Evolutionary conservation across 2,329 filamentous ascomycete species (phyloP).

Genomic region (Clonostachys chloroleuca): DNA sequence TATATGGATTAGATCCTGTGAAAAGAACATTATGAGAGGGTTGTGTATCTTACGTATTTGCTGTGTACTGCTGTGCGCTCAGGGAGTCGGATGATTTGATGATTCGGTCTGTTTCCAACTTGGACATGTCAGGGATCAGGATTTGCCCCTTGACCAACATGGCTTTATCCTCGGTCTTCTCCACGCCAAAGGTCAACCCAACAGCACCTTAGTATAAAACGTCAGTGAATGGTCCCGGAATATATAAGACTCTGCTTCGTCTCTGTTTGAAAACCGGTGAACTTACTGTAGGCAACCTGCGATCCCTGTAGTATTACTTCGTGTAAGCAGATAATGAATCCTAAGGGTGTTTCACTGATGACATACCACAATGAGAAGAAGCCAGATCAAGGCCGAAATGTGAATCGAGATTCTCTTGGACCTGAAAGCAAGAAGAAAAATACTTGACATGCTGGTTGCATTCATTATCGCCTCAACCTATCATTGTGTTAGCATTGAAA

Average conservation of each 20-base stretch:
- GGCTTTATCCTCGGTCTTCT: neutral
- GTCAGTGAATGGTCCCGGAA: no score
- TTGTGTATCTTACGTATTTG: slow-evolving; percentile 23
- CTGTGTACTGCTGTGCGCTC: slow-evolving; percentile 32
- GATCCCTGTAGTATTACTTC: neutral
- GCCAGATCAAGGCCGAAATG: slow-evolving; percentile 16
- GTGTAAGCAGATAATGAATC: neutral
- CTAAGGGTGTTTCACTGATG: no score
- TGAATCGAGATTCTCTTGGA: slow-evolving; percentile 17
- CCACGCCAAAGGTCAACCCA: no score
- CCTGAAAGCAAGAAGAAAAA: slow-evolving; percentile 17
- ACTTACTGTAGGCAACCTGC: neutral
- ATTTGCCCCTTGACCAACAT: slow-evolving; percentile 20
- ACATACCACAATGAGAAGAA: slow-evolving; percentile 21
- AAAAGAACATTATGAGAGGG: no score
- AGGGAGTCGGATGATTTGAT: slow-evolving; percentile 11
- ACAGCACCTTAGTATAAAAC: no score
- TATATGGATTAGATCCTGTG: neutral
- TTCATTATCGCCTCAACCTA: slow-evolving; percentile 10
- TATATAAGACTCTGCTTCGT: no score
- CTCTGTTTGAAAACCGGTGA: no score
- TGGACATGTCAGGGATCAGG: slow-evolving; percentile 26
- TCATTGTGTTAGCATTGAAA: no score
- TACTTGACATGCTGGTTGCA: slow-evolving; percentile 20
- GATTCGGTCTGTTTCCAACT: slow-evolving; percentile 22